Percentiles rank a stretch among this genome's conserved stretches.
These are phyloP conservation scores for Paraconiothyrium sp. DNA, from an alignment of 2,329 filamentous ascomycete species.

Conservation along the genomic window DNA sequence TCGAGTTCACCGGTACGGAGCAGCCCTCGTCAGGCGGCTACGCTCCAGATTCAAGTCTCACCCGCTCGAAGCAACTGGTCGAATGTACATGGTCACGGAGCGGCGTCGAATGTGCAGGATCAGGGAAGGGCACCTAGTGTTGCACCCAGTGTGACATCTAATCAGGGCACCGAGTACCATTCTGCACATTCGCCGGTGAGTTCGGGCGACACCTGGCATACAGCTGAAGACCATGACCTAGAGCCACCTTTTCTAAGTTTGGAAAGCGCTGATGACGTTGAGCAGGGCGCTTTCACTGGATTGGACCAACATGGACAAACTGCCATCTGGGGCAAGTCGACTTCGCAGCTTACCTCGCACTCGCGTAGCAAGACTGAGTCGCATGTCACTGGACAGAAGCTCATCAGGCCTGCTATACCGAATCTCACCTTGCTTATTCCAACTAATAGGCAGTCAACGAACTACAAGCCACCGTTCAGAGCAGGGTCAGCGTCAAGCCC, in stretches of 20 bases:
- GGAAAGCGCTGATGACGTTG: conserved; percentile 26
- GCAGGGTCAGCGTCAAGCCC: conserved; percentile 23
- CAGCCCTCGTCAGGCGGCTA: conserved; percentile 21
- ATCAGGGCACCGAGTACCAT: conserved; percentile 30
- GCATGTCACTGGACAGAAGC: conserved; percentile 13
- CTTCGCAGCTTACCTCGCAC: conserved; percentile 7
- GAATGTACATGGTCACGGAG: conserved; percentile 17
- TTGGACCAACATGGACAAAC: not conserved
- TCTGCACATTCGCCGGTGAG: conserved; percentile 44
- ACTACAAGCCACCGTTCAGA: conserved; percentile 15
- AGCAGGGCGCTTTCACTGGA: not conserved
- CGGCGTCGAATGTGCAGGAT: conserved; percentile 19
- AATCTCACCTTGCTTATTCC: conserved; percentile 35
- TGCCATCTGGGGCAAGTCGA: not conserved
- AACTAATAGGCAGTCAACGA: not conserved
- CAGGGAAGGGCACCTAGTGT: conserved; percentile 22
- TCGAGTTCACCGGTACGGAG: conserved; percentile 25
- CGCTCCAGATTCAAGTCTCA: conserved; percentile 29
- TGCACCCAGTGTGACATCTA: conserved; percentile 28
- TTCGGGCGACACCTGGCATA: conserved; percentile 33
- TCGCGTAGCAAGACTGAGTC: conserved; percentile 24
- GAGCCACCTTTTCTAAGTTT: conserved; percentile 19
- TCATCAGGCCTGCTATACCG: conserved; percentile 22
- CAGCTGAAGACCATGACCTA: conserved; percentile 27
- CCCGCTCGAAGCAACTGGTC: conserved; percentile 25